Conservation (phyloP, 768 basidiomycete species). For the button mushroom (Agaricus bisporus) region DNA sequence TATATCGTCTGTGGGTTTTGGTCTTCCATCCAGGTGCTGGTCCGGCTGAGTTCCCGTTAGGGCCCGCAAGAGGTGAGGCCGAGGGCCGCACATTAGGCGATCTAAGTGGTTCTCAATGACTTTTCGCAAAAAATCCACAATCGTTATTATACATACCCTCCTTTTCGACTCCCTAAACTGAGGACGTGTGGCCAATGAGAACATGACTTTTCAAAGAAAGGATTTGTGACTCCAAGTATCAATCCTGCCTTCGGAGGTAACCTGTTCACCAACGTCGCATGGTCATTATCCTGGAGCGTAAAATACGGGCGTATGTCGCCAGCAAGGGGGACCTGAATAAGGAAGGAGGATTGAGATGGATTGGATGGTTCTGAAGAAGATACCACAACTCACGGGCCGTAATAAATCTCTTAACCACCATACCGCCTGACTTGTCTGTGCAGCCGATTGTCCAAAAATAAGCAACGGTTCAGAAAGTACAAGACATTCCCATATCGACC, state of each 20-base stretch:
- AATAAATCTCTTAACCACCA: conserved; percentile 91
- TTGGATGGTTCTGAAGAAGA: neutral
- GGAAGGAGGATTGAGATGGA: neutral
- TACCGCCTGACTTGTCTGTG: conserved; percentile 78
- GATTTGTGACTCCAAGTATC: conserved; percentile 83
- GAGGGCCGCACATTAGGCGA: neutral
- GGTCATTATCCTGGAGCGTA: conserved; percentile 93
- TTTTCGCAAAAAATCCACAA: neutral
- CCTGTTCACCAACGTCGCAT: conserved; percentile 67
- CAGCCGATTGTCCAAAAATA: conserved; percentile 73
- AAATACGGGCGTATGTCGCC: conserved; percentile 91
- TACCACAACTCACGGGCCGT: conserved; percentile 54
- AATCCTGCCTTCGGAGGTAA: conserved; percentile 74
- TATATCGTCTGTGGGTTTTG: conserved; percentile 73
- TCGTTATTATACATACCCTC: conserved; percentile 28
- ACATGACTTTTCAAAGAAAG: conserved; percentile 75
- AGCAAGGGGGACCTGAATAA: conserved; percentile 66
- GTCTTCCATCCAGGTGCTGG: conserved; percentile 73
- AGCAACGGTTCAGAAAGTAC: conserved; percentile 87
- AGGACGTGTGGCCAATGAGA: conserved; percentile 83
- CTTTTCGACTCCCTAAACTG: conserved; percentile 48
- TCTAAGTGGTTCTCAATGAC: neutral
- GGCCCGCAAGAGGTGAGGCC: conserved; percentile 15
- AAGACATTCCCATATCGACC: conserved; percentile 93
- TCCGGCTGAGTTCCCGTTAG: conserved; percentile 32